These are phyloP conservation scores for Nemania bipapillata DNA, from an alignment of 2,329 filamentous ascomycete genomes.

Conservation along the genomic window DNA sequence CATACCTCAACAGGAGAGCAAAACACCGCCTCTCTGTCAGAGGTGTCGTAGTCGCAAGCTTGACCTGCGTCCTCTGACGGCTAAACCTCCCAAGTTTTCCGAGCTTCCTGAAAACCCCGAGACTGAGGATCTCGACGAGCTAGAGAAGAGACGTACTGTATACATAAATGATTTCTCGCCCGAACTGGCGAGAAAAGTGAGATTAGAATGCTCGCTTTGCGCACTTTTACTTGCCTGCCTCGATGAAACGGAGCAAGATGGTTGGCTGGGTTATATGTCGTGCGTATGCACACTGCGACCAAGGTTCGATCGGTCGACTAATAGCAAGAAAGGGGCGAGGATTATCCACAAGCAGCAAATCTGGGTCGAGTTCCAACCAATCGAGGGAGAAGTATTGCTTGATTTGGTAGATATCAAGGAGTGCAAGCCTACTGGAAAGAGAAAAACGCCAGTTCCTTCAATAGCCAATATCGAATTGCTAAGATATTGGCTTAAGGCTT, in stretches of 20 bases:
- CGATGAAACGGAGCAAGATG: not conserved
- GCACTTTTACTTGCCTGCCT: not conserved
- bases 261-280: constrained; percentile 20
- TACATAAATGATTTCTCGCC: constrained; percentile 18
- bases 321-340: not conserved
- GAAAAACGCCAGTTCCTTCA: not conserved
- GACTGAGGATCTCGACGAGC: not conserved
- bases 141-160: constrained; percentile 17
- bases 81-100: not conserved
- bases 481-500: constrained; percentile 11
- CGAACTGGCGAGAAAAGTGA: not conserved
- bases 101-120: not conserved
- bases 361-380: constrained; percentile 23
- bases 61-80: constrained; percentile 14
- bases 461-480: not conserved
- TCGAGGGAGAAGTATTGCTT: constrained; percentile 18
- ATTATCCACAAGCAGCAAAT: constrained; percentile 25
- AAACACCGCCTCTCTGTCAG: constrained; percentile 7
- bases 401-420: not conserved
- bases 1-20: not conserved
- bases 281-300: constrained; percentile 21
- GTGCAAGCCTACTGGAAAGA: not conserved
- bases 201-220: constrained; percentile 20
- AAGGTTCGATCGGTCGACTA: constrained; percentile 24
- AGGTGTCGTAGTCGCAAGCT: constrained; percentile 14